Evolutionary conservation across 225 moss, liverwort and hornwort species (phyloP).

Genomic region (Marchantia paleacea): DNA sequence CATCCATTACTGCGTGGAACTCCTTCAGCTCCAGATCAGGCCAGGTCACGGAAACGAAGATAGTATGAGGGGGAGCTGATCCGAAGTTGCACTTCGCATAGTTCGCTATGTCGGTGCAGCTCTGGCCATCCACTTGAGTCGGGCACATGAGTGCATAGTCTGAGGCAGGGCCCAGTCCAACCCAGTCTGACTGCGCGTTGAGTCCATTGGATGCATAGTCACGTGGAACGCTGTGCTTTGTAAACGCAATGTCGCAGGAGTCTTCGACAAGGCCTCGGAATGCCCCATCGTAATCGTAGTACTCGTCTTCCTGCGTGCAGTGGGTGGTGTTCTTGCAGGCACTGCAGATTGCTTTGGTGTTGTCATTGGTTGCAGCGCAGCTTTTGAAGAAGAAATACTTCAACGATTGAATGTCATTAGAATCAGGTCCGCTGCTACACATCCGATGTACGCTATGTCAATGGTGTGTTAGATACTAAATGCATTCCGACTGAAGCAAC

Average conservation of each 20-base stretch:
- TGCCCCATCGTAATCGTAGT: constrained; percentile 45
- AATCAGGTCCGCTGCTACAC: too few relatives aligned
- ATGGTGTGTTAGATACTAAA: too few relatives aligned
- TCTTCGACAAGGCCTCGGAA: constrained; percentile 43
- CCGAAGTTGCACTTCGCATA: constrained; percentile 48
- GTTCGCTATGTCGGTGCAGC: constrained; percentile 29
- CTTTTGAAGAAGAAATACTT: constrained; percentile 35
- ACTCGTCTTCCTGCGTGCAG: constrained; percentile 39
- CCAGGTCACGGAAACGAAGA: constrained; percentile 21
- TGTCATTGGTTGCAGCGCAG: constrained; percentile 31
- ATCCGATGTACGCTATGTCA: too few relatives aligned
- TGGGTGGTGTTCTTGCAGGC: constrained; percentile 29
- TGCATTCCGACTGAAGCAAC: too few relatives aligned
- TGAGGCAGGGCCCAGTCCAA: constrained; percentile 27
- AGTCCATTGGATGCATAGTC: constrained; percentile 37
- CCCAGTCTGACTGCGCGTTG: constrained; percentile 35
- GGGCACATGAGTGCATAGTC: constrained; percentile 37
- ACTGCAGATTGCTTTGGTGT: constrained; percentile 28
- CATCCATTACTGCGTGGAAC: constrained; percentile 30
- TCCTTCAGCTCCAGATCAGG: constrained; percentile 27
- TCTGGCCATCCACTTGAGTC: constrained; percentile 10
- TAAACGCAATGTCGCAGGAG: constrained; percentile 42
- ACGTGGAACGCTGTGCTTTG: constrained; percentile 44
- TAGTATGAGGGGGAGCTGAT: constrained; percentile 41
- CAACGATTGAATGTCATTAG: constrained; percentile 42